Evolutionary conservation across 441 rosid genomes (phyloP).

Genomic region (Adansonia rubrostipa): DNA sequence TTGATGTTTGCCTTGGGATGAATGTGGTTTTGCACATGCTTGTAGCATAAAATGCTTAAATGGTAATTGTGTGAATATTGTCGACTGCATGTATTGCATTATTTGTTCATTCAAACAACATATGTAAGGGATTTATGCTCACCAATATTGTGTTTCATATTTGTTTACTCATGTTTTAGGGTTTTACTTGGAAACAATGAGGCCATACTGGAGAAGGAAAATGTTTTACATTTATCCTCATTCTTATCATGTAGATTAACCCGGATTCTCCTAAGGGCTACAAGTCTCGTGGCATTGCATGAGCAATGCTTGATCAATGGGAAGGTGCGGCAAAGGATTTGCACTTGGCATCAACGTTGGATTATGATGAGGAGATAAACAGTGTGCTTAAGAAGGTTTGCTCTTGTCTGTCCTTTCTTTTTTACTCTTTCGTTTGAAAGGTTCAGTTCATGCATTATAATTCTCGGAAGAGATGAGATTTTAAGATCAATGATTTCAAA

Average conservation of each 20-base stretch:
- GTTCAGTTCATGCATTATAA: neutral
- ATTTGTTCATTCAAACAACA: neutral
- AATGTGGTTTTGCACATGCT: neutral
- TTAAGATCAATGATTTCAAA: neutral
- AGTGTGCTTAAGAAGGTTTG: slow-evolving; percentile 82
- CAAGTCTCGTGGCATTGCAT: slow-evolving; percentile 89
- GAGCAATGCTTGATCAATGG: slow-evolving; percentile 90
- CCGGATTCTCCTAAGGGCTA: slow-evolving; percentile 97
- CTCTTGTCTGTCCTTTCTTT: neutral
- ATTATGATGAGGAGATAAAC: slow-evolving; percentile 86
- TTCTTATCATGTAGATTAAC: slow-evolving; percentile 59
- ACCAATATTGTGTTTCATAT: neutral
- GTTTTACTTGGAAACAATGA: neutral
- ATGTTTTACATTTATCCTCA: neutral
- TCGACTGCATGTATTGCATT: neutral
- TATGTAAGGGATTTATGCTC: neutral
- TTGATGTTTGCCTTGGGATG: neutral
- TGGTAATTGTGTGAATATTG: neutral
- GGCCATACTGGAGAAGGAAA: slow-evolving; percentile 4
- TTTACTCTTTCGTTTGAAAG: neutral
- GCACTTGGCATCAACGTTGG: slow-evolving; percentile 81
- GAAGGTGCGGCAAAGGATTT: slow-evolving; percentile 91
- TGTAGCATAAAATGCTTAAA: neutral
- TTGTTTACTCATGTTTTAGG: slow-evolving; percentile 8
- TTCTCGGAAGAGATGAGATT: neutral